Conservation (phyloP, 108 stramenopile genomes). For the Nannochloropsis granulata region DNA sequence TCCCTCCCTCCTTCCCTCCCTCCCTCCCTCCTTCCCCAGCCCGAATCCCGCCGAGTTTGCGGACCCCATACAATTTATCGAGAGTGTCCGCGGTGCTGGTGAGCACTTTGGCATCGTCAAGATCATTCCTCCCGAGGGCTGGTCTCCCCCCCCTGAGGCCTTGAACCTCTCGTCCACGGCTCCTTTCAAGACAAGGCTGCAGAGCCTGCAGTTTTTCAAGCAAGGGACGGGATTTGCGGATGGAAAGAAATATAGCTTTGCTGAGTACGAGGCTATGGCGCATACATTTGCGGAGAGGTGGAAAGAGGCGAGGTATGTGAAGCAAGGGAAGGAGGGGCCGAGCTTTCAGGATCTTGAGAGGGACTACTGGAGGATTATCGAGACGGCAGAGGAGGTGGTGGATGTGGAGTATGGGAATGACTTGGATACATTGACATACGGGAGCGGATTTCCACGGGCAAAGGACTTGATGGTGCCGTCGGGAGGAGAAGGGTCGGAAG, state of each 20-base stretch:
- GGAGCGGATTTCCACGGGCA: constrained; percentile 65
- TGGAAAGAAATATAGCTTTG: constrained; percentile 63
- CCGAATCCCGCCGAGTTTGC: constrained; percentile 42
- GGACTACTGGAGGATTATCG: constrained; percentile 91
- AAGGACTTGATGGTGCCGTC: constrained; percentile 36
- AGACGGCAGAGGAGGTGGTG: constrained; percentile 48
- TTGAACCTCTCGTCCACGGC: constrained; percentile 6
- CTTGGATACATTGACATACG: constrained; percentile 64
- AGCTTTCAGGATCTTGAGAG: constrained; percentile 51
- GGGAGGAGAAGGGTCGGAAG: background rate
- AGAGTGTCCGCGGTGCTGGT: constrained; percentile 57
- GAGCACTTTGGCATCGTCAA: constrained; percentile 81
- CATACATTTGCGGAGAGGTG: constrained; percentile 22
- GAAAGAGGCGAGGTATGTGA: background rate
- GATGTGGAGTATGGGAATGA: constrained; percentile 89
- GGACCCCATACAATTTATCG: constrained; percentile 66
- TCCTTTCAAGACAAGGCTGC: background rate
- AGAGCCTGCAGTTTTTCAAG: constrained; percentile 21
- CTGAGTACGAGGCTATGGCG: constrained; percentile 44
- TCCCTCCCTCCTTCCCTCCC: background rate
- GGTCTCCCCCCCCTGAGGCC: constrained; percentile 46
- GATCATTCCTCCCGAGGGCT: constrained; percentile 86
- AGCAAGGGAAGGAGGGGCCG: background rate
- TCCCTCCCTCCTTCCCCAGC: background rate
- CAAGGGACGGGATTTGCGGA: constrained; percentile 83